These are phyloP conservation scores for Rhizophagus clarus DNA, from an alignment of 192 early-diverging fungal genomes.

Conservation along the genomic window DNA sequence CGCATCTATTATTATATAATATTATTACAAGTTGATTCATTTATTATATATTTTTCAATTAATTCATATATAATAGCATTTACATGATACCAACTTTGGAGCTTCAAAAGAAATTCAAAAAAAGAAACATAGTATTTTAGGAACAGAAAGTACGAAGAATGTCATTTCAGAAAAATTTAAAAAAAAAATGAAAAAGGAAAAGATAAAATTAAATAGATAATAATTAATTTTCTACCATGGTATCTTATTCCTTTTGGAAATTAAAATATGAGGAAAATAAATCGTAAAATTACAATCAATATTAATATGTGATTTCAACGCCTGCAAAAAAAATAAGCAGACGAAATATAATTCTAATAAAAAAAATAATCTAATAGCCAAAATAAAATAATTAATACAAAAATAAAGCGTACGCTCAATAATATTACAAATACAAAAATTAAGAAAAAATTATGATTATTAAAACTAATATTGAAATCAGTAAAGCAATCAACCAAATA, in stretches of 20 bases:
- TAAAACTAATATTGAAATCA: background rate
- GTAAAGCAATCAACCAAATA: background rate
- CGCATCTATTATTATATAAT: background rate
- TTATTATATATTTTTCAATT: background rate
- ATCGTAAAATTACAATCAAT: background rate
- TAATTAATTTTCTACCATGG: background rate
- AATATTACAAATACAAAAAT: background rate
- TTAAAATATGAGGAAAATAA: background rate
- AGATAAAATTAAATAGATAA: background rate
- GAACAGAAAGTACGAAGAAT: background rate
- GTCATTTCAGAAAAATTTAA: background rate
- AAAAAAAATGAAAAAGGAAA: background rate
- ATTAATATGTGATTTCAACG: too few species aligned
- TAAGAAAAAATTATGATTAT: background rate
- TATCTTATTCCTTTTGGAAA: background rate
- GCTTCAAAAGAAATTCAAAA: conserved; percentile 59
- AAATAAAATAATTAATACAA: background rate
- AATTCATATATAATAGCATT: conserved; percentile 35
- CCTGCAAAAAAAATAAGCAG: background rate
- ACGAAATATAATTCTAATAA: background rate
- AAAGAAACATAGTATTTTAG: conserved; percentile 49
- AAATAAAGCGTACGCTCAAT: background rate
- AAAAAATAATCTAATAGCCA: background rate
- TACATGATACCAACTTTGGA: conserved; percentile 55
- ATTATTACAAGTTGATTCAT: background rate